Evolutionary conservation across 2,329 filamentous ascomycete species (phyloP).

Genomic region (Fusarium sp.): DNA sequence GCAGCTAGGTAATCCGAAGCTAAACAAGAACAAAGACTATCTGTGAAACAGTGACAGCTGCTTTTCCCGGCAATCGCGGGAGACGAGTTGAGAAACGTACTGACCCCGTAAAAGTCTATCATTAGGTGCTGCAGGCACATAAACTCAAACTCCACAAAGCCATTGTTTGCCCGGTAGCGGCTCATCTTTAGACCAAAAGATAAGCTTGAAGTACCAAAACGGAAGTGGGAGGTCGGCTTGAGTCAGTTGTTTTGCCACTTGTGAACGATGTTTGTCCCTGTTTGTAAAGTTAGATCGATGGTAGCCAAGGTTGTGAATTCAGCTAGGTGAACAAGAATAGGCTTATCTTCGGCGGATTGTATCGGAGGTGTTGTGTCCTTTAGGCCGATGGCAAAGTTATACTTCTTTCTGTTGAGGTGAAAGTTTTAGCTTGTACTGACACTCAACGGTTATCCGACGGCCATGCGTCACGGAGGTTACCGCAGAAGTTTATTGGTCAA

Average conservation of each 20-base stretch:
- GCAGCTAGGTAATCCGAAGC: slow-evolving; percentile 9
- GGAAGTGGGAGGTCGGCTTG: slow-evolving; percentile 2
- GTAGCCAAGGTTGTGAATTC: not conserved
- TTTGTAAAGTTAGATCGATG: not conserved
- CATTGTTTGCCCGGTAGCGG: slow-evolving; percentile 12
- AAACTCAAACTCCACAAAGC: slow-evolving; percentile 25
- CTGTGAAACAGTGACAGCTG: slow-evolving; percentile 11
- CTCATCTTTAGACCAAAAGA: slow-evolving; percentile 1
- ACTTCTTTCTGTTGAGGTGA: not conserved
- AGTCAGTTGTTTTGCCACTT: slow-evolving; percentile 32
- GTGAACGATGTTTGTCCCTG: not conserved
- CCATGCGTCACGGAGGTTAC: not conserved
- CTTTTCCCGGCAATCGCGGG: not conserved
- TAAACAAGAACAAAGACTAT: slow-evolving; percentile 4
- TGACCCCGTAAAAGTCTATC: slow-evolving; percentile 5
- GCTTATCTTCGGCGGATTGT: not conserved
- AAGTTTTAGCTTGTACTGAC: not conserved
- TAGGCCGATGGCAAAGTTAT: not conserved
- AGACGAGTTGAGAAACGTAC: not conserved
- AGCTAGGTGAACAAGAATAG: not conserved
- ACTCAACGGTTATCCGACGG: not conserved
- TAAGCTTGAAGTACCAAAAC: slow-evolving; percentile 15
- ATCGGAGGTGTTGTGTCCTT: not conserved
- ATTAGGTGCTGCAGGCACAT: slow-evolving; percentile 20
- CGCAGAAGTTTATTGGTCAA: not conserved